Evolutionary conservation across 1,139 yeast species (phyloP).

Genomic region (Nadsonia commutata): DNA sequence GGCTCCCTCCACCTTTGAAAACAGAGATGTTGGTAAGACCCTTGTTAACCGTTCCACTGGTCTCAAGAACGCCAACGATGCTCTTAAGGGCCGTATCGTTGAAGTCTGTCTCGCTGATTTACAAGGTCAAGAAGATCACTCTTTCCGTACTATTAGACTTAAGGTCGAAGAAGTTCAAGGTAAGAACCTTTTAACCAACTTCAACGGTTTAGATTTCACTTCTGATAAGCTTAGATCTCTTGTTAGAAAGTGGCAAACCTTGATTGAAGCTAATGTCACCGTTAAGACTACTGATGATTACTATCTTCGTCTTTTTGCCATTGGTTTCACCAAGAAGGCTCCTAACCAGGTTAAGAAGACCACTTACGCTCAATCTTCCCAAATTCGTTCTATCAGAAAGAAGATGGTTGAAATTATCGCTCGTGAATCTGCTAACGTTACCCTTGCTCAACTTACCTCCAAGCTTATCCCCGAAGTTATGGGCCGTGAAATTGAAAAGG

Average conservation of each 20-base stretch:
- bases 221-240: slow-evolving; percentile 80
- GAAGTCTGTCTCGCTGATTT: slow-evolving; percentile 81
- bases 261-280: slow-evolving; percentile 82
- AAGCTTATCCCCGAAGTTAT: slow-evolving; percentile 85
- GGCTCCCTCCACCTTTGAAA: slow-evolving; percentile 90
- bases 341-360: slow-evolving; percentile 85
- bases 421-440: slow-evolving; percentile 72
- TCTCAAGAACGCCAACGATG: slow-evolving; percentile 82
- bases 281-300: slow-evolving; percentile 87
- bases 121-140: slow-evolving; percentile 87
- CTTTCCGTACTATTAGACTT: slow-evolving; percentile 78
- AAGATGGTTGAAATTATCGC: slow-evolving; percentile 76
- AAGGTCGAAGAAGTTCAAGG: slow-evolving; percentile 92
- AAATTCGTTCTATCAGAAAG: slow-evolving; percentile 77
- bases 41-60: slow-evolving; percentile 88
- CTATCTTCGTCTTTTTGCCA: slow-evolving; percentile 76
- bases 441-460: slow-evolving; percentile 75
- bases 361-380: slow-evolving; percentile 80
- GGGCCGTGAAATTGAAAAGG: slow-evolving; percentile 82
- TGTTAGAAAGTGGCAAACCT: slow-evolving; percentile 89
- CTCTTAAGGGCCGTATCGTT: slow-evolving; percentile 80
- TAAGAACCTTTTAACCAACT: slow-evolving; percentile 83
- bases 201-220: slow-evolving; percentile 90
- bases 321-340: slow-evolving; percentile 87
- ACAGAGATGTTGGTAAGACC: slow-evolving; percentile 91